Base-by-base conservation (phyloP, 2,329 filamentous ascomycete genomes). In the Apiospora kogelbergensis region DNA sequence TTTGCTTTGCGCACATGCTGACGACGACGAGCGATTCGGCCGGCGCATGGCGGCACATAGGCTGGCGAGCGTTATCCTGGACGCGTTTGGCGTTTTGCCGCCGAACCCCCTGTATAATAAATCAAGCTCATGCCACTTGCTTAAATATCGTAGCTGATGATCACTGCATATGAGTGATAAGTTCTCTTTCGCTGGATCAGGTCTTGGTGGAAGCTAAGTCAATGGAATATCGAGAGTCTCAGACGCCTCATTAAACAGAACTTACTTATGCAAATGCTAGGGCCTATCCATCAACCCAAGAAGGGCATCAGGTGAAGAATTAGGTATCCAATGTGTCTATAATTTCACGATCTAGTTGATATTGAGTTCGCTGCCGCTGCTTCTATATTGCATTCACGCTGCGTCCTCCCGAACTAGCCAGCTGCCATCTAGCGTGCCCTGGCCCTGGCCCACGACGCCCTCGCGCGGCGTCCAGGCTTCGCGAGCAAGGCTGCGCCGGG, bases 401-500 rank as follows among this genome's bases (percentile, higher is more conserved):
- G 11, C 10, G 13, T 44, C 37, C n/a, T 65, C 63, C 63, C 72
- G 69, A 9, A 79, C 77, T 22, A 79, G 74, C 78, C 78, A 79
- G n/a, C 71, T 67, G 0, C 74, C 76, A 65, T 79, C 78, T 41
- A 79, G 65, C 1, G 72, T 71, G 11, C 75, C 75, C 45, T 42
- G 37, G 40, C n/a, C 66, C 15, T 48, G 40, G 20, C 67, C 67
- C 22, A 68, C 65, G 24, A 76, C 75, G n/a, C 77, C 79, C 78
- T 80, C 77, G 65, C 75, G 74, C 15, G 85, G 84, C 65, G 78
- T 81, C 88, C 86, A 99, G 30, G 80, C 85, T 41, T 86, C 81
- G 72, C 96, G 84, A 67, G 81, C 86, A 76, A 99, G 81, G 81
- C 93, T 96, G 75, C 85, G 83, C 73, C 86, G 85, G 57, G 94